phyloP scores from a whole-genome alignment of 768 basidiomycete genomes.

The Candolleomyces efflorescens region DNA sequence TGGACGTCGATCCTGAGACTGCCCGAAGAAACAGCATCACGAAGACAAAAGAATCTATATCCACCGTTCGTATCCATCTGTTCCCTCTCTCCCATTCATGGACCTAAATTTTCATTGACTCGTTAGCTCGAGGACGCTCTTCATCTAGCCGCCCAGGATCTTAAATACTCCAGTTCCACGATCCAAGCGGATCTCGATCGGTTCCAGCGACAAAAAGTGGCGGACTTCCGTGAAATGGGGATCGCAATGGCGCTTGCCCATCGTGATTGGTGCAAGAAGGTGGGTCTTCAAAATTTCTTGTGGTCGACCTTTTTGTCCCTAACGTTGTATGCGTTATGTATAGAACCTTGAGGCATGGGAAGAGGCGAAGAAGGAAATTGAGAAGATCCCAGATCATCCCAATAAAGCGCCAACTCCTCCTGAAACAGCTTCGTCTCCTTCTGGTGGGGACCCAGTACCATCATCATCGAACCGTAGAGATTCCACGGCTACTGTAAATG shows the following conservation, averaged over 20 bases:
- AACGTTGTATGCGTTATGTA: constrained; percentile 3
- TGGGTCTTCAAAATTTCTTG: constrained; percentile 21
- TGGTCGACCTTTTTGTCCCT: constrained; percentile 12
- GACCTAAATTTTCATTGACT: constrained; percentile 1
- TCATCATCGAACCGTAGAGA: constrained; percentile 48
- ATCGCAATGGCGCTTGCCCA: constrained; percentile 88
- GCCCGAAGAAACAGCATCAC: constrained; percentile 90
- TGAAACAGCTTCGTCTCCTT: constrained; percentile 23
- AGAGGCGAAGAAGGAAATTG: constrained; percentile 89
- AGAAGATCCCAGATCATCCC: constrained; percentile 87
- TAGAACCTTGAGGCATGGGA: constrained; percentile 98
- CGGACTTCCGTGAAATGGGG: constrained; percentile 91
- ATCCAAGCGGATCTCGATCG: constrained; percentile 97
- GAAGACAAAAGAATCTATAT: constrained; percentile 91
- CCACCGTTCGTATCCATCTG: constrained; percentile 58
- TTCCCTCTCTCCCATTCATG: neutral
- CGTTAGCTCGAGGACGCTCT: constrained; percentile 90
- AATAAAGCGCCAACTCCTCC: constrained; percentile 54
- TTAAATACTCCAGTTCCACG: constrained; percentile 94
- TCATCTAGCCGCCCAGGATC: constrained; percentile 86
- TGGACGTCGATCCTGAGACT: constrained; percentile 97
- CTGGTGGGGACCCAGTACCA: constrained; percentile 22
- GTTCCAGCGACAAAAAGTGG: constrained; percentile 98
- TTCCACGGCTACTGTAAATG: constrained; percentile 69
- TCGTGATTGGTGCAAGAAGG: constrained; percentile 97